Base-by-base conservation (phyloP, 768 basidiomycete species). In the Tylopilus balloui region DNA sequence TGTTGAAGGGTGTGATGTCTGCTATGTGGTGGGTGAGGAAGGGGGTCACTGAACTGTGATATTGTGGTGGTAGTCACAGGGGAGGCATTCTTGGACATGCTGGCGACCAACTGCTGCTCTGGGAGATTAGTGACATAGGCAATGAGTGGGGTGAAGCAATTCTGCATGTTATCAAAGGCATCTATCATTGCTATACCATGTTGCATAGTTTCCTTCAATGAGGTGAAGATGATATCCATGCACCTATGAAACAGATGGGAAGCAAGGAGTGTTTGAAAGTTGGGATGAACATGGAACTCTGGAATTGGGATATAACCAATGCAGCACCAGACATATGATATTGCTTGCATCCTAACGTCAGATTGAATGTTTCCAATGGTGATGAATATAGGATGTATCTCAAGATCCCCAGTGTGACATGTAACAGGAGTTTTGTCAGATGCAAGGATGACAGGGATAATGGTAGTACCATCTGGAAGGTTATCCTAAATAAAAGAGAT, bases 371-470 rank as follows among this genome's bases (percentile, higher is more conserved):
- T 45, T 3, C 44, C 15, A 9, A 45, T 45, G 10, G 17, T 15
- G 1, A 36, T 1, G 5, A 27, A 20, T 1, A 60, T 37, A 0
- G 15, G 24, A 2, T 45, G 28, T 6, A 45, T 61, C 51, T 13
- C 56, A 39, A 36, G 6, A 38, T 1, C 2, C 32, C 27, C 3
- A 20, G 38, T 43, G 1, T 62, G 60, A 3, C 48, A 10, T 0
- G 46, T 57, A 0, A 60, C 19, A 0, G 56, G 55, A 0, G 63
- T 47, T 43, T 31, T 48, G 21, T 43, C 42, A 31, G 42, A 43
- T 4, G 42, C 21, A 24, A 32, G 2, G 1, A 43, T 43, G 20
- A 35, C 1, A 56, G 52, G 37, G 45, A 46, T 10, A 2, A 31
- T 31, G 1, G 29, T 42, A 3, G 28, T 29, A 1, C 42, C 29